Evolutionary conservation across 306 rosid genomes (phyloP), one percentile per base, ranked within the genome.

Genomic region (Cucurbita ficifolia): DNA sequence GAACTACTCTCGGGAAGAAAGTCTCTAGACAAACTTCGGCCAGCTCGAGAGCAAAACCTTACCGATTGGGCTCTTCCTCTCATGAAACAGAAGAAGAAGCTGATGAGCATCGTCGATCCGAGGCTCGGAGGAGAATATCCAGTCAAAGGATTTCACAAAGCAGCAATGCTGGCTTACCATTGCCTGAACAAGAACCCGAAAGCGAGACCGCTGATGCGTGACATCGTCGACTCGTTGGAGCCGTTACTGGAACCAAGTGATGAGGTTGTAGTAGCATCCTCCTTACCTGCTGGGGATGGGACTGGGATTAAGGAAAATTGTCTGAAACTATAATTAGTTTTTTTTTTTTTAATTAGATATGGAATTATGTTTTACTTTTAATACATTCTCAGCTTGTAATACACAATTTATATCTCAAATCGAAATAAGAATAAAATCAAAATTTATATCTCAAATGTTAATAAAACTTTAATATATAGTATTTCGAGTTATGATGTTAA

Each of bases 181-280:
- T 95, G 97, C 89, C 79, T 95, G 82, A 95, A 91, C 83, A 75
- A 81, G 68, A 95, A 95, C 91, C 97, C 97, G 4, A 95, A 95
- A 82, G 99, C 99, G 29, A 88, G 99, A 83, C 99, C 99, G 52
- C 77, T 95, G 33, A 95, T 95, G 99, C 62, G 99, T 62, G 97
- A 95, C 53, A 88, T 95, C 9, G 99, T 95, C 6, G 99, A 91
- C 74, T 83, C 99, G n/a, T 83, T 95, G 87, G 99, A 95, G 81
- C 99, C 99, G 76, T 82, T 95, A 77, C 96, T 87, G 60, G 77
- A 76, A 42, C 53, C 67, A 13, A n/a, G 69, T 73, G 71, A 70
- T 87, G 88, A 76, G 75, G 49, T n/a, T 9, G 46, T 61, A 36
- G 81, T 48, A 36, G 82, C 75, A 40, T 13, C 82, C 52, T 38